Evolutionary conservation across 2,329 filamentous ascomycete species (phyloP), one percentile per base, ranked within the genome.

Genomic region (Furcasterigmium furcatum): DNA sequence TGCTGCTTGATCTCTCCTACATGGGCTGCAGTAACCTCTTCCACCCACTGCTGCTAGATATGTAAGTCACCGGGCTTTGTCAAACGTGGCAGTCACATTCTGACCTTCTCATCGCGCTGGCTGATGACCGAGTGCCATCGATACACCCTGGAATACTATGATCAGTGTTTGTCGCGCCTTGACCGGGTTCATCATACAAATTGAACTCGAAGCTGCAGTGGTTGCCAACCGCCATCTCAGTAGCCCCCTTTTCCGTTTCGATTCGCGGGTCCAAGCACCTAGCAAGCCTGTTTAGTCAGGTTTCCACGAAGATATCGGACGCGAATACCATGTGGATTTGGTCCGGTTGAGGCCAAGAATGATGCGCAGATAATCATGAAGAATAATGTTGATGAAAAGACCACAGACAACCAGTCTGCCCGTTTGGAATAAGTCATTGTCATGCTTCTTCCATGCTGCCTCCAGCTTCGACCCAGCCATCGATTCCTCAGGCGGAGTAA

Each of bases 361-460:
- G 1, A 61, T 62, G 2, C 66, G 58, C 7, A 70, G 55, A 35
- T 72, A 72, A 47, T 72, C 69, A 44, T 62, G 57, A 2, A 70
- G 52, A 6, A 64, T 57, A 16, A 69, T 72, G 58, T 79, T 80
- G 49, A 79, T 72, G 53, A 79, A 82, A 21, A 82, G 66, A 39
- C 77, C 77, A 38, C 75, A 79, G 0, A 73, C 79, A 42, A 82
- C 68, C 20, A 68, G 59, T 14, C 65, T 55, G 7, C 56, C 63
- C 3, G 63, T 69, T 19, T 70, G 58, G 51, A 71, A 71, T 5
- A 71, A 55, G 36, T 68, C 64, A 12, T 70, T 58, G 43, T 71
- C 66, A 9, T 58, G 60, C 42, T 64, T 65, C 34, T 50, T 38
- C 49, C 67, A 63, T 6, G 66, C 69, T 38, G 63, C 64, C 25